These are phyloP conservation scores for Royoungia palumana DNA, from an alignment of 768 basidiomycete genomes.

Conservation along the genomic window DNA sequence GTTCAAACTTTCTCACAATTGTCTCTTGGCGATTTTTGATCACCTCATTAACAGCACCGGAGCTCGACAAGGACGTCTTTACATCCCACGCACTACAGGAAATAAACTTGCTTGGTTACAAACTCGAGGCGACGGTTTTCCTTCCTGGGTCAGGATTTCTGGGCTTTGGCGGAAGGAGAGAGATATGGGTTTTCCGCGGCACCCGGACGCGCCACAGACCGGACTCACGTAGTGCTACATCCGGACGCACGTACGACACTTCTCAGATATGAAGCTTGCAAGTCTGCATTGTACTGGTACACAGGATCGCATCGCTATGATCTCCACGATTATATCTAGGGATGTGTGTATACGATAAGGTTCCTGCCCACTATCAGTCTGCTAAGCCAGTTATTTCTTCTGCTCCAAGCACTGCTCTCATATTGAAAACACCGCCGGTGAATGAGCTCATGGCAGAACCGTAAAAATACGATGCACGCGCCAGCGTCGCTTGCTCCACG, in stretches of 20 bases:
- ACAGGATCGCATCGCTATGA: slow-evolving; percentile 1
- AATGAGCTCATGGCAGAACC: slow-evolving; percentile 38
- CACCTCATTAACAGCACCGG: slow-evolving; percentile 29
- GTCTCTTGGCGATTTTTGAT: slow-evolving; percentile 1
- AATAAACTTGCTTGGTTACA: slow-evolving; percentile 53
- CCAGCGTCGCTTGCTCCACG: slow-evolving; percentile 39
- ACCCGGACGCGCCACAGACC: slow-evolving; percentile 26
- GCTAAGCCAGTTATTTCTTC: slow-evolving; percentile 32
- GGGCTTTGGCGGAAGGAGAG: slow-evolving; percentile 44
- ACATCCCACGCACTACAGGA: slow-evolving; percentile 61
- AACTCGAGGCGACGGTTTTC: slow-evolving; percentile 64
- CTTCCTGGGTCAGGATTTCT: slow-evolving; percentile 43
- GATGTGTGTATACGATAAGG: background rate
- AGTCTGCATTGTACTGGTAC: slow-evolving; percentile 13
- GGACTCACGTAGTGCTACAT: slow-evolving; percentile 25
- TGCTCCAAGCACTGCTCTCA: slow-evolving; percentile 35
- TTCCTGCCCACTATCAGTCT: slow-evolving; percentile 25
- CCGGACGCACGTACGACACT: slow-evolving; percentile 17
- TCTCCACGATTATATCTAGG: slow-evolving; percentile 3
- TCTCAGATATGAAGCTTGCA: background rate
- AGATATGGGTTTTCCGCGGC: slow-evolving; percentile 65
- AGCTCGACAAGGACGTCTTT: slow-evolving; percentile 53
- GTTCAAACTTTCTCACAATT: slow-evolving; percentile 12
- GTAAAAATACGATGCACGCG: slow-evolving; percentile 36
- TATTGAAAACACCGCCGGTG: slow-evolving; percentile 37